Base-by-base conservation (phyloP, 306 rosid species). In the Luffa aegyptiaca region DNA sequence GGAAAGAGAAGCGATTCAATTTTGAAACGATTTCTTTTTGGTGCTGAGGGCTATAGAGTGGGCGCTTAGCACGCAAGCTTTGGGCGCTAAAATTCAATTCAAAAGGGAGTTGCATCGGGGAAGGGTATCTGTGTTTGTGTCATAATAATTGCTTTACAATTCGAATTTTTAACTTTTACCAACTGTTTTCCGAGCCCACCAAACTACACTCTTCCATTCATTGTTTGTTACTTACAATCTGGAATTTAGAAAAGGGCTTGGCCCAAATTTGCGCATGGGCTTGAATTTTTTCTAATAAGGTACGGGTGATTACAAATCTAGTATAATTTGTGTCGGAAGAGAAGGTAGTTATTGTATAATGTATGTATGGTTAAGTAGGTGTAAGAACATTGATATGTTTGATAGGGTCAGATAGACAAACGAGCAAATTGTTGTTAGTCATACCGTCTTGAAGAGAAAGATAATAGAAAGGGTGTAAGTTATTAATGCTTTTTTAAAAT, bases 21-120 rank as follows among this genome's bases (percentile, higher is more conserved):
- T 61, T 46, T 62, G 31, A 62, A 57, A 46, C 0, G 52, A 26
- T 26, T 26, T 26, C 31, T 26, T 26, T 26, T 26, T 26, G 31
- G 31, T 26, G 31, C 31, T 26, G 31, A 26, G 16, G 52, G 52
- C 12, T n/a, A 39, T 1, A 41, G 13, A 18, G 31, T 10, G 36
- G 57, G 12, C n/a, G n/a, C 6, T 51, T 0, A 26, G 59, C 69
- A 39, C 36, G 37, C 78, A 31, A 46, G 20, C 33, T 70, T 71
- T 80, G 83, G 62, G 83, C 83, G 83, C 83, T 71, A 70, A 80
- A 80, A 80, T 44, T 70, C 35, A 45, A 80, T 80, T 80, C 83
- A 71, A 80, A 80, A 49, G 13, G 13, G 16, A 46, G 21, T 31
- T 10, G 12, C 37, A 59, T 59, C 6, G 66, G 66, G 39, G 66